Evolutionary conservation across 352 stramenopile genomes (phyloP).

Genomic region (Phytophthora melonis): DNA sequence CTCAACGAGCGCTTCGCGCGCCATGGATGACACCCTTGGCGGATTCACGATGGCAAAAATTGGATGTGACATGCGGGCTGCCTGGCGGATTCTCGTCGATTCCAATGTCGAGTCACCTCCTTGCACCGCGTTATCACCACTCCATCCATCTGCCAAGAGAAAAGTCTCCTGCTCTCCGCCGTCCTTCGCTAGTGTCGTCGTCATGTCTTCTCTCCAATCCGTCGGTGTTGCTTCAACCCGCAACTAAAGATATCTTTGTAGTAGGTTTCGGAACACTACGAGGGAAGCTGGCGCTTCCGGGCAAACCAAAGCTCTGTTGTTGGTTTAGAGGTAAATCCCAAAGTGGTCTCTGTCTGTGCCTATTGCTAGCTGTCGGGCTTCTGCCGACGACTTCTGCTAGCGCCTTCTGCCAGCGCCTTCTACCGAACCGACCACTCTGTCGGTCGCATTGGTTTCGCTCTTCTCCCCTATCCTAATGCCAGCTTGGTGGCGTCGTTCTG

Average conservation of each 20-base stretch:
- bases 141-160: background rate
- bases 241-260: constrained; percentile 30
- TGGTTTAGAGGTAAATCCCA: no score
- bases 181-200: background rate
- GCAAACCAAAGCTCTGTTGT: constrained; percentile 1
- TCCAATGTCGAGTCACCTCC: background rate
- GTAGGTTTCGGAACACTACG: constrained; percentile 14
- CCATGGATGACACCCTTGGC: constrained; percentile 15
- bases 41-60: constrained; percentile 24
- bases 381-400: no score
- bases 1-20: constrained; percentile 17
- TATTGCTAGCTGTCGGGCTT: no score
- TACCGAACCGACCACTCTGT: background rate
- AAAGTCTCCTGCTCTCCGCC: background rate
- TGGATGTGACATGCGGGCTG: constrained; percentile 2
- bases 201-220: constrained; percentile 11
- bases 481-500: background rate
- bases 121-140: background rate
- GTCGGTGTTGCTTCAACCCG: constrained; percentile 6
- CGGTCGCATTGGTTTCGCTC: background rate
- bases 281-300: constrained; percentile 22
- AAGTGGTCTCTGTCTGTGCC: no score
- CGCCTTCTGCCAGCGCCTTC: no score
- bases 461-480: background rate
- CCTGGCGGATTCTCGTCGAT: background rate